Percentiles rank a stretch among this genome's conserved stretches.
Evolutionary conservation across 1,284 basidiomycete species (phyloP).

Genomic region (Xerocomus minutiporus): DNA sequence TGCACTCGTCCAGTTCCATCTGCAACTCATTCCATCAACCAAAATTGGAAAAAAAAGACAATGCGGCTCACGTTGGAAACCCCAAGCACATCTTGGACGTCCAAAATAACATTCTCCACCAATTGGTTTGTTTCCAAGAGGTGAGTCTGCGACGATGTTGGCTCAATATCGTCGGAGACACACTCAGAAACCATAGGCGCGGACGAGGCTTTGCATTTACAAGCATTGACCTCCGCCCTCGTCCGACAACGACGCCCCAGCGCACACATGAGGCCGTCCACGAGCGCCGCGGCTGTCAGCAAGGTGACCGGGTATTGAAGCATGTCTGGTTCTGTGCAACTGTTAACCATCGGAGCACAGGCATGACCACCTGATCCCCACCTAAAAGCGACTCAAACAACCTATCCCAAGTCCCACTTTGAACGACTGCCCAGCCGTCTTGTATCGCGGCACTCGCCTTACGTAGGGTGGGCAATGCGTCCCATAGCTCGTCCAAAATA

Average conservation of each 20-base stretch:
- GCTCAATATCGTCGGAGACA: conserved; percentile 4
- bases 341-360: background rate
- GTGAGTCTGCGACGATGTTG: conserved; percentile 5
- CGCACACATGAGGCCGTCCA: conserved; percentile 40
- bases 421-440: conserved; percentile 43
- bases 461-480: conserved; percentile 47
- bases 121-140: conserved; percentile 32
- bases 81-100: conserved; percentile 42
- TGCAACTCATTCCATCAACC: conserved; percentile 9
- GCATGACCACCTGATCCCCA: conserved; percentile 18
- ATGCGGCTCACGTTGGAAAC: conserved; percentile 39
- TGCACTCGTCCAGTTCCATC: conserved; percentile 27
- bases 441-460: conserved; percentile 29
- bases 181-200: background rate
- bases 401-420: conserved; percentile 45
- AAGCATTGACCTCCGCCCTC: conserved; percentile 14
- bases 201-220: conserved; percentile 6
- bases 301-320: conserved; percentile 47
- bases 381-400: conserved; percentile 46
- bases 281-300: conserved; percentile 46
- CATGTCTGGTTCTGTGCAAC: conserved; percentile 43
- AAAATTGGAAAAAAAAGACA: background rate
- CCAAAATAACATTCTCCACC: conserved; percentile 40
- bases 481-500: conserved; percentile 55
- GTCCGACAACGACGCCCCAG: conserved; percentile 29